Evolutionary conservation across 2,329 filamentous ascomycete species (phyloP), one percentile per base, ranked within the genome.

Genomic region (Ophiostoma ips): DNA sequence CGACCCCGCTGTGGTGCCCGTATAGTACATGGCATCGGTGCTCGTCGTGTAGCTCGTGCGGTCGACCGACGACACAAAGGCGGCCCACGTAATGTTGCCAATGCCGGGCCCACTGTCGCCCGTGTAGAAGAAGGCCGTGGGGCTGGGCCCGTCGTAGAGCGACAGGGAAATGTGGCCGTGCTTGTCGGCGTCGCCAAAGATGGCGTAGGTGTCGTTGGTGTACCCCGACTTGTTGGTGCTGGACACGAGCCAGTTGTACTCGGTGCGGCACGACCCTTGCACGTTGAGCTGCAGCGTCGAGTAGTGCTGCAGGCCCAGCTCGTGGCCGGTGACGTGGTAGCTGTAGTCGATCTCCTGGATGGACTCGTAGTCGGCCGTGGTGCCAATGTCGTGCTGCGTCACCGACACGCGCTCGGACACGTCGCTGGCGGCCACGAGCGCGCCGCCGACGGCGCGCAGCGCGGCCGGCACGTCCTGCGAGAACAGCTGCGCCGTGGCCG

Each of bases 361-460:
- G 28, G 53, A 38, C 19, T 57, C 54, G 21, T 53, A 55, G 46
- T 55, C 35, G 33, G 31, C n/a, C 3, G 52, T 56, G 21, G 55
- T 54, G 48, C 52, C 52, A n/a, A 52, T 34, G 48, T 54, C 52
- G 13, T 31, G 45, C 47, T 52, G 47, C 5, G 52, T 37, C 13
- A 54, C 13, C n/a, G 36, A 18, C 9, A 54, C 50, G 28, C 50
- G 50, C 37, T 38, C 36, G 5, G 47, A 13, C 11, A 48, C 45
- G 38, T 50, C 50, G 41, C 73, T 98, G 47, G 81, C 84, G 51
- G 84, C 85, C 58, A 84, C 81, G 55, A 88, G 92, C 58, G 83
- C 83, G 43, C 78, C 96, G 46, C 84, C 90, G 53, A 84, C 86
- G 10, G 81, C 81, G 24, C 82, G 92, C 53, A 95, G 95, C 64